Base-by-base conservation (phyloP, 495 filamentous ascomycete genomes). In the Talaromyces borbonicus region DNA sequence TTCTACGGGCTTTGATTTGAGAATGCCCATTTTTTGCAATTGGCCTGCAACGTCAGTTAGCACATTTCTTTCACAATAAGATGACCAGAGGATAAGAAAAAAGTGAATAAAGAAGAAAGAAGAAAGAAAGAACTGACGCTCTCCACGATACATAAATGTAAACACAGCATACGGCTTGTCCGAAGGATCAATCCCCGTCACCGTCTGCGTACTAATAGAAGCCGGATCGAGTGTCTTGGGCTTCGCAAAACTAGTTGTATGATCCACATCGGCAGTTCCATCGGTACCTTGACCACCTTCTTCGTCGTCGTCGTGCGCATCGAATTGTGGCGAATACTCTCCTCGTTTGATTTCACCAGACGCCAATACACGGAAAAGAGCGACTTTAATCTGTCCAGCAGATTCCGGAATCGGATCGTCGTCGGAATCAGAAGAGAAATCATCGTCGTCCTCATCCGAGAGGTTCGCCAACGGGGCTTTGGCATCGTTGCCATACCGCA, bases 211-310 rank as follows among this genome's bases (percentile, higher is more conserved):
- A 55, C 89, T 95, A 57, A 99, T 97, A 7, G 84, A 84, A 65
- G 95, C 95, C 1, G 90, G 92, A 67, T 99, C 93, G 22, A 99
- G 74, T 14, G 89, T 81, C 69, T 97, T 99, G 3, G 92, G 93
- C 60, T 97, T 90, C 9, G 93, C 93, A 63, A 99, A 99, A 57
- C 92, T 97, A 19, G 92, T 97, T 35, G 92, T 97, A 63, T 99
- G 92, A 62, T 96, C 93, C 32, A 96, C 76, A 56, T 96, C 86
- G 40, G 72, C 77, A 16, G 60, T 66, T 15, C 57, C 60, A 25
- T 55, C 59, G 42, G 63, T 62, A 27, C 66, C 67, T 26, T 67
- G 69, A 5, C 71, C 38, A 72, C 68, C 23, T 66, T 78, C 71
- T 31, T 95, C 87, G 53, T 94, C 89, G 46, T 95, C 89, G 49